Conservation (phyloP, 2,329 filamentous ascomycete genomes). For the Dactylonectria macrodidyma region DNA sequence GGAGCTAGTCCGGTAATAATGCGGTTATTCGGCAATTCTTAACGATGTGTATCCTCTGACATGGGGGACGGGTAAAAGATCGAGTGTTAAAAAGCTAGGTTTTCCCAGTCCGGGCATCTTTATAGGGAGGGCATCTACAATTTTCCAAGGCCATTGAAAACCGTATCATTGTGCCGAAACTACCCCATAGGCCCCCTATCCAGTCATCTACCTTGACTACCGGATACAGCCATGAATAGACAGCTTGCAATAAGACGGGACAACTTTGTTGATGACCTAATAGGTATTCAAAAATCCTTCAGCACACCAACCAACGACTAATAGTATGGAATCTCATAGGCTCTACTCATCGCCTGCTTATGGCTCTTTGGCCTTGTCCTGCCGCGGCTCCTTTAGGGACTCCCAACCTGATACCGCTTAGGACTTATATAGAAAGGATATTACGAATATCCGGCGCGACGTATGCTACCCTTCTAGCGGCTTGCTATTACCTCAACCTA, state of each 20-base stretch:
- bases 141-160: not conserved
- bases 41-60: too few species aligned
- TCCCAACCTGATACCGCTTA: not conserved
- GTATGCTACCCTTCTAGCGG: conserved; percentile 2
- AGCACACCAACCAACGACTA: too few species aligned
- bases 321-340: not conserved
- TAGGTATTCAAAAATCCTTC: too few species aligned
- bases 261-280: too few species aligned
- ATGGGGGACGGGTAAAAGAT: too few species aligned
- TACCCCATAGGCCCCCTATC: not conserved
- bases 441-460: not conserved
- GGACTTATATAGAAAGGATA: conserved; percentile 11
- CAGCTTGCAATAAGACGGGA: too few species aligned
- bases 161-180: not conserved
- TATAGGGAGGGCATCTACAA: too few species aligned
- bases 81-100: too few species aligned
- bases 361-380: conserved; percentile 9
- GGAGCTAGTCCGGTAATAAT: too few species aligned
- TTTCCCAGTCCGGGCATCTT: too few species aligned
- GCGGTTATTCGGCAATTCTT: too few species aligned
- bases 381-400: not conserved
- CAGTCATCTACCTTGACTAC: not conserved
- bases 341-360: conserved; percentile 5
- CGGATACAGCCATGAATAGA: too few species aligned
- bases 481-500: conserved; percentile 9